Base-by-base conservation (phyloP, 768 basidiomycete genomes). In the Leccinum subgranulosum region DNA sequence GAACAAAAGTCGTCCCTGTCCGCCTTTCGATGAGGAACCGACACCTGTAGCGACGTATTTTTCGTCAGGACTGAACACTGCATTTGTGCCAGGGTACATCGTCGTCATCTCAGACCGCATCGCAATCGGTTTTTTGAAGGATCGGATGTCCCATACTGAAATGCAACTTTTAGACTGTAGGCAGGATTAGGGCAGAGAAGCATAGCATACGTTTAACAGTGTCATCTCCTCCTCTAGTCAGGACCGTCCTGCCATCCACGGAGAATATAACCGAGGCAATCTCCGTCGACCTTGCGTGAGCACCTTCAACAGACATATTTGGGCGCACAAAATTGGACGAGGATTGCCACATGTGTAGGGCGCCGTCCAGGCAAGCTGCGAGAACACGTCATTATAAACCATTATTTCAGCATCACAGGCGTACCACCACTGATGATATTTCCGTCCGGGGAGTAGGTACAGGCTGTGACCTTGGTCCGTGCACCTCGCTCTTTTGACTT, bases 401-500 rank as follows among this genome's bases (percentile, higher is more conserved):
- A 51, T 17, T 4, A 43, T 12, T 17, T 46, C 8, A 6, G 54
- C 58, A 56, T 34, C 72, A 57, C 34, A 17, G 45, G 68, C 83
- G 51, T 66, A 95, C 95, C 90, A 69, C 90, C 96, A 52, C 88
- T 89, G 63, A 99, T 94, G 64, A 88, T 74, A 60, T 81, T 86
- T n/a, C 91, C 96, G 74, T 99, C 95, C 23, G 80, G 81, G 46
- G 92, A 94, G 76, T 94, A 99, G 15, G 83, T 83, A 69, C 94
- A 96, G 10, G 87, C 70, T 3, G 88, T 90, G 6, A 99, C 87
- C 71, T 94, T 94, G 6, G 97, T 98, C 62, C 95, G 83, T 15
- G 92, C 88, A 31, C 97, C 97, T 56, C 95, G 80, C 63, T 98
- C 94, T 69, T 95, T 98, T 9, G 91, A 94, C 75, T 95, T 96